A percentile compares a stretch with the other conserved stretches of the same genome.
Evolutionary conservation across 352 stramenopile species (phyloP).

Genomic region (Sclerospora graminicola): DNA sequence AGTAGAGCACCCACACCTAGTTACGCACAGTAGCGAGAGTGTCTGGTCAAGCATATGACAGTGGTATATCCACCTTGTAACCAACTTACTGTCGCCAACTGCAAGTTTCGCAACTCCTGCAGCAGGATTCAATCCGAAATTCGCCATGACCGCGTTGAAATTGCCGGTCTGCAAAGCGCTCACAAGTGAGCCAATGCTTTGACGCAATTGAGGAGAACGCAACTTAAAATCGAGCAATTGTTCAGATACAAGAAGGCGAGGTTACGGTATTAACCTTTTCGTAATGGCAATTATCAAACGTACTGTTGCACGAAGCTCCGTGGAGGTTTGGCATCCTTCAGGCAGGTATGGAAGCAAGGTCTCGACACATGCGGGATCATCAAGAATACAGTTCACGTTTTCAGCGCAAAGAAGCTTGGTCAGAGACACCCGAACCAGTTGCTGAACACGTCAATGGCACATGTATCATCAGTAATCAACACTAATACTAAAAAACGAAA

Average conservation of each 20-base stretch:
- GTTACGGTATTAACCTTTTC: no score
- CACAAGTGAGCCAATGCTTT: slow-evolving; percentile 81
- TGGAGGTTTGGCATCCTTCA: slow-evolving; percentile 61
- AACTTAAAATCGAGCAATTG: no score
- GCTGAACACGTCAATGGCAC: no score
- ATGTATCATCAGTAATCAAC: neutral
- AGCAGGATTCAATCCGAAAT: slow-evolving; percentile 79
- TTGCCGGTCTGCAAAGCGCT: slow-evolving; percentile 83
- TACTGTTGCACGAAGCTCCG: slow-evolving; percentile 71
- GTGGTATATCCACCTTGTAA: neutral
- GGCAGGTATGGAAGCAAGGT: slow-evolving; percentile 61
- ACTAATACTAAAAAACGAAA: neutral
- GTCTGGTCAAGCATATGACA: slow-evolving; percentile 4
- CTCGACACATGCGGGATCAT: slow-evolving; percentile 47
- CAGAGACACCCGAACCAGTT: slow-evolving; percentile 47
- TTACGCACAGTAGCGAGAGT: neutral
- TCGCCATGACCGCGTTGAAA: slow-evolving; percentile 84
- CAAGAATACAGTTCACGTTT: slow-evolving; percentile 47
- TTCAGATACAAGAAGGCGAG: no score
- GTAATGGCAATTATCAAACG: no score
- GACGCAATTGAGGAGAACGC: slow-evolving; percentile 78
- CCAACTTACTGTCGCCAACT: slow-evolving; percentile 63
- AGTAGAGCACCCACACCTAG: slow-evolving; percentile 69
- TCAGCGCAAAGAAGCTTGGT: slow-evolving; percentile 53
- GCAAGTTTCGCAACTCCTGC: slow-evolving; percentile 73